A percentile compares a stretch with the other conserved stretches of the same genome.
phyloP scores from a whole-genome alignment of 116 monocot genomes.

The Thalassia testudinum region DNA sequence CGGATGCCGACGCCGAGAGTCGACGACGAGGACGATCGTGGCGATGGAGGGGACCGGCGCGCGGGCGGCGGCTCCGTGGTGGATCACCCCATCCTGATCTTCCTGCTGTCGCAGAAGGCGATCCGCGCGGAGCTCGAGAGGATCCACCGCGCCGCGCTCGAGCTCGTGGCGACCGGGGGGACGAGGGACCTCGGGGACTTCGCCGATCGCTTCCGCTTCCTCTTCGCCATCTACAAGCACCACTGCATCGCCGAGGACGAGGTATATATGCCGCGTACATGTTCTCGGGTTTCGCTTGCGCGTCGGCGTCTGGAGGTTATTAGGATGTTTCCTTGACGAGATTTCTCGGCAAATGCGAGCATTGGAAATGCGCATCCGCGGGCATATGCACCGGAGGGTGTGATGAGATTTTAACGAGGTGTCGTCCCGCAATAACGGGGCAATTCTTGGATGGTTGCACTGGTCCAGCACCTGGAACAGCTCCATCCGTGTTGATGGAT shows the following conservation, averaged over 20 bases:
- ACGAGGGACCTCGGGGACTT: constrained; percentile 31
- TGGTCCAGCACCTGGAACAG: no score
- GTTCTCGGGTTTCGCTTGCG: no score
- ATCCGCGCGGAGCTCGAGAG: constrained; percentile 69
- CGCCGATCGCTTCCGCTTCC: constrained; percentile 39
- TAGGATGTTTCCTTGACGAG: no score
- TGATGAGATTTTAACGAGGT: no score
- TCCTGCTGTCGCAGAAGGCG: constrained; percentile 81
- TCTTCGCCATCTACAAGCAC: constrained; percentile 66
- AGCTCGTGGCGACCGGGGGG: constrained; percentile 35
- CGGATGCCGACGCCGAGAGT: not conserved
- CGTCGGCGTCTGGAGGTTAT: no score
- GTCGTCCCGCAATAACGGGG: no score
- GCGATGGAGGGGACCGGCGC: not conserved
- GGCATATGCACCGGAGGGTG: no score
- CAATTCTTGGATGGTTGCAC: no score
- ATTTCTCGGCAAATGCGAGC: no score
- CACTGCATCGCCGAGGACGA: constrained; percentile 96
- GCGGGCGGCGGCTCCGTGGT: constrained; percentile 10
- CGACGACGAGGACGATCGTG: not conserved
- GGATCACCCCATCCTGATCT: constrained; percentile 63
- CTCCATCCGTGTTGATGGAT: no score
- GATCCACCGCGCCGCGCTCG: constrained; percentile 57
- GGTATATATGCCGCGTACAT: constrained; percentile 45
- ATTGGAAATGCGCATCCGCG: no score